Percentiles rank a stretch among this genome's conserved stretches.
Evolutionary conservation across 2,329 filamentous ascomycete genomes (phyloP).

Genomic region (Fusarium setosum): DNA sequence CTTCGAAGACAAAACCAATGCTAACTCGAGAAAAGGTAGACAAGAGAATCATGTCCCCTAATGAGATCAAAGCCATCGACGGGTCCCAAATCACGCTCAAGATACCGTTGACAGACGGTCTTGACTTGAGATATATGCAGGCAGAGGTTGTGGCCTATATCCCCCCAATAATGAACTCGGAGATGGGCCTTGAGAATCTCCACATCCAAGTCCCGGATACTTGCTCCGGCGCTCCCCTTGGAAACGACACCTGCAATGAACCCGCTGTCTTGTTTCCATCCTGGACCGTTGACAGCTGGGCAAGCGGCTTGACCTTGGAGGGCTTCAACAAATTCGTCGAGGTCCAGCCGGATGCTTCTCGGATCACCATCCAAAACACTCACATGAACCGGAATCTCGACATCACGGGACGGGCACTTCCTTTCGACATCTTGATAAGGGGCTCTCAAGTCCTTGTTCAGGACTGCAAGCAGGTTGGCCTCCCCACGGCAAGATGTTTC

Average conservation of each 20-base stretch:
- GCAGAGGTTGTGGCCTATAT: slow-evolving; percentile 23
- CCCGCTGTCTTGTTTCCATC: slow-evolving; percentile 31
- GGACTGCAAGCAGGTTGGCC: slow-evolving; percentile 29
- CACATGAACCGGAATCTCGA: slow-evolving; percentile 30
- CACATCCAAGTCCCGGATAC: slow-evolving; percentile 11
- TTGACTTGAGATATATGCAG: slow-evolving; percentile 19
- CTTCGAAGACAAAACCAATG: fast-evolving
- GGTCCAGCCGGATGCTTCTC: slow-evolving; percentile 18
- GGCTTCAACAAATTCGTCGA: slow-evolving; percentile 38
- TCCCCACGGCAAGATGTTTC: slow-evolving; percentile 20
- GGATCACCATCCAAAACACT: slow-evolving; percentile 27
- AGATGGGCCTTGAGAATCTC: slow-evolving; percentile 33
- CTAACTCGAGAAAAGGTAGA: slow-evolving; percentile 2
- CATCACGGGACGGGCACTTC: slow-evolving; percentile 11
- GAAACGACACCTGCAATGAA: slow-evolving; percentile 4
- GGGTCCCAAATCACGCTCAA: slow-evolving; percentile 23
- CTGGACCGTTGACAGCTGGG: slow-evolving; percentile 38
- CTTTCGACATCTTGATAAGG: slow-evolving; percentile 27
- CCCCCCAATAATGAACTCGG: slow-evolving; percentile 1
- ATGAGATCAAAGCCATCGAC: slow-evolving; percentile 19
- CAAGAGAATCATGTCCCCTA: slow-evolving; percentile 23
- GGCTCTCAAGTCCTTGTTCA: slow-evolving; percentile 33
- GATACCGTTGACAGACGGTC: slow-evolving; percentile 34
- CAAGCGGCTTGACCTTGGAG: slow-evolving; percentile 14
- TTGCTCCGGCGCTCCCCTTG: slow-evolving; percentile 18